Evolutionary conservation across 1,139 yeast genomes (phyloP).

Genomic region (Magnusiomyces tetraspermus): DNA sequence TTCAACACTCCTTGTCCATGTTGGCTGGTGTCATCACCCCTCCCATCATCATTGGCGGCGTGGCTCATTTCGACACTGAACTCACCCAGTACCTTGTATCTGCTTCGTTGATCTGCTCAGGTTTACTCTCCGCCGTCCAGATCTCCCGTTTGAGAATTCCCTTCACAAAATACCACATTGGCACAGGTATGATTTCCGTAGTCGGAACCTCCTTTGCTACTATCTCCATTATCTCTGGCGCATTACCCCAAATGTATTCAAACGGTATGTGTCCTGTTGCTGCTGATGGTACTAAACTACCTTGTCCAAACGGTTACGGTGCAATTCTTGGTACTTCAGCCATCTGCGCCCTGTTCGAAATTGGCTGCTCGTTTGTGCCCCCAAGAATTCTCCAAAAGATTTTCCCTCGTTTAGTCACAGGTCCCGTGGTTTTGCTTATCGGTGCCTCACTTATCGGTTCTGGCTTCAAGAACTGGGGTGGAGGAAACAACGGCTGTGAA

Average conservation of each 20-base stretch:
- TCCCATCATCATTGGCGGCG: slow-evolving; percentile 55
- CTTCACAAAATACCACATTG: slow-evolving; percentile 63
- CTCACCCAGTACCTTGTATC: slow-evolving; percentile 65
- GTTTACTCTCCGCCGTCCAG: slow-evolving; percentile 63
- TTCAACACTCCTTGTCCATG: slow-evolving; percentile 85
- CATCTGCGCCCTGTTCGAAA: slow-evolving; percentile 65
- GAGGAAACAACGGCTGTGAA: slow-evolving; percentile 54
- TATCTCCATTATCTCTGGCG: slow-evolving; percentile 64
- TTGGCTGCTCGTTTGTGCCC: slow-evolving; percentile 65
- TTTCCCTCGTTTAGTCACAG: slow-evolving; percentile 86
- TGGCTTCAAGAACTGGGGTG: slow-evolving; percentile 79
- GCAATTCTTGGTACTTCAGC: slow-evolving; percentile 73
- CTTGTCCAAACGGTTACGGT: slow-evolving; percentile 89
- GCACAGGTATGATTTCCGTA: slow-evolving; percentile 80
- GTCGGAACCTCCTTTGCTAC: slow-evolving; percentile 89
- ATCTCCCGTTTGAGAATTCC: slow-evolving; percentile 71
- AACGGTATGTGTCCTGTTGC: slow-evolving; percentile 58
- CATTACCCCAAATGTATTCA: slow-evolving; percentile 70
- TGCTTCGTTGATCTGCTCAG: slow-evolving; percentile 66
- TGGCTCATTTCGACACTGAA: slow-evolving; percentile 47
- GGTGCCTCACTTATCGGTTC: slow-evolving; percentile 58
- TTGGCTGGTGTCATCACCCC: slow-evolving; percentile 88
- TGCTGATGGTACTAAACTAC: slow-evolving; percentile 50
- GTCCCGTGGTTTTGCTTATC: slow-evolving; percentile 79
- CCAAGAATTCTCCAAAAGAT: slow-evolving; percentile 56